Conservation (phyloP, 306 rosid species). For the Cicer yamashitae region DNA sequence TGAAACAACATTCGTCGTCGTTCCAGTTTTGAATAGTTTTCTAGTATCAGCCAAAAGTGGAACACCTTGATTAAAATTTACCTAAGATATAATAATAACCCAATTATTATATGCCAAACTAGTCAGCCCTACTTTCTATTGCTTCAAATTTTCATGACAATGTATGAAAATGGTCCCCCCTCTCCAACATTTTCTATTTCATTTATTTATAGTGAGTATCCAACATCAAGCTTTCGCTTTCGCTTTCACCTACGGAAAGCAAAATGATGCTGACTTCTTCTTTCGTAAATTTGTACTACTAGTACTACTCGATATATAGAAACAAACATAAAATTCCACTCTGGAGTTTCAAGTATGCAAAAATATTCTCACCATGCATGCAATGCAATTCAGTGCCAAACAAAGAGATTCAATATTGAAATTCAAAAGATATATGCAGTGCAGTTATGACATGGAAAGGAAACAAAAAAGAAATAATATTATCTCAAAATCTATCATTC, state of each 20-base stretch:
- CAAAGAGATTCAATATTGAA: too few relatives aligned
- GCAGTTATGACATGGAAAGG: too few relatives aligned
- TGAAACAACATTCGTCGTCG: too few relatives aligned
- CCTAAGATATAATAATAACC: too few relatives aligned
- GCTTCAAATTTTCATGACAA: not conserved
- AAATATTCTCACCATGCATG: conserved; percentile 33
- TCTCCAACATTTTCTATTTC: conserved; percentile 18
- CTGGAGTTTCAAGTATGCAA: conserved; percentile 12
- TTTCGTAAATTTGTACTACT: conserved; percentile 3
- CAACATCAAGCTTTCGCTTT: conserved; percentile 31
- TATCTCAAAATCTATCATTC: too few relatives aligned
- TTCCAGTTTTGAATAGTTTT: too few relatives aligned
- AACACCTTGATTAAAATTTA: too few relatives aligned
- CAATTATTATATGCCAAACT: conserved; percentile 27
- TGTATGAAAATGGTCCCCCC: conserved; percentile 49
- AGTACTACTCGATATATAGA: conserved; percentile 28
- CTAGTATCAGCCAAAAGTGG: not conserved
- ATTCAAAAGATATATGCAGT: too few relatives aligned
- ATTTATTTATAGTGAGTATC: conserved; percentile 36
- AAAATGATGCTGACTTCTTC: conserved; percentile 15
- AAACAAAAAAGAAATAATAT: too few relatives aligned
- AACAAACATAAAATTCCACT: conserved; percentile 23
- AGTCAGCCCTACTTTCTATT: not conserved
- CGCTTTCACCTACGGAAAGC: conserved; percentile 39
- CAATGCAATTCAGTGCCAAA: conserved; percentile 32